A percentile compares a stretch with the other conserved stretches of the same genome.
These are phyloP conservation scores for Suillus placidus DNA, from an alignment of 768 basidiomycete species.

Conservation along the genomic window DNA sequence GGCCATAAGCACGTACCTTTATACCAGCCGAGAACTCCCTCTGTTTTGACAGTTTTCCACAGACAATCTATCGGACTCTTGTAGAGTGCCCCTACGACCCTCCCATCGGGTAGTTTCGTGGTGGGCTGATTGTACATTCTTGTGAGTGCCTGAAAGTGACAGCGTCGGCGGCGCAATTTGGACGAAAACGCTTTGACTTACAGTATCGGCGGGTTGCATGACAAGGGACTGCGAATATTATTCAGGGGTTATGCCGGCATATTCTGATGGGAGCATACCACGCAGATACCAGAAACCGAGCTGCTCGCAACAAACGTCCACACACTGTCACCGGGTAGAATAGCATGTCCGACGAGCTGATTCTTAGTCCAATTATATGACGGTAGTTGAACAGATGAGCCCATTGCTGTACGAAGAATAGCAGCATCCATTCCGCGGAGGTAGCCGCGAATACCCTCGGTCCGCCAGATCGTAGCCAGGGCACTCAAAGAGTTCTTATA, in stretches of 20 bases:
- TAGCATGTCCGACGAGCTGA: slow-evolving; percentile 66
- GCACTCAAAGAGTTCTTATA: slow-evolving; percentile 88
- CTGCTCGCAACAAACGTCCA: slow-evolving; percentile 90
- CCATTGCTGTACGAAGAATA: slow-evolving; percentile 92
- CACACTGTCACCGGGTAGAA: slow-evolving; percentile 74
- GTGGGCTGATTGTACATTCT: slow-evolving; percentile 97
- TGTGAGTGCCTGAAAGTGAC: slow-evolving; percentile 67
- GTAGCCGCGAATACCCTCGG: slow-evolving; percentile 80
- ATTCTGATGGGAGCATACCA: slow-evolving; percentile 54
- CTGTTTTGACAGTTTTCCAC: slow-evolving; percentile 91
- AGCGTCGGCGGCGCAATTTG: neutral
- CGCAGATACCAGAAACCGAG: slow-evolving; percentile 87
- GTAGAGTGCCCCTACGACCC: slow-evolving; percentile 74
- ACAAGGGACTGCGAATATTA: slow-evolving; percentile 61
- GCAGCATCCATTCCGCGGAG: slow-evolving; percentile 93
- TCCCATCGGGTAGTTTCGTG: slow-evolving; percentile 67
- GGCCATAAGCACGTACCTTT: slow-evolving; percentile 60
- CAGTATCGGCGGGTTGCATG: slow-evolving; percentile 96
- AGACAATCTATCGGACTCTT: slow-evolving; percentile 94
- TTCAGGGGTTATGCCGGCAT: neutral
- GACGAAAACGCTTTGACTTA: slow-evolving; percentile 37
- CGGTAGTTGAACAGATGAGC: slow-evolving; percentile 93
- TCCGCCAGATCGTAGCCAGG: slow-evolving; percentile 72
- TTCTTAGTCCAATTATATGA: slow-evolving; percentile 94
- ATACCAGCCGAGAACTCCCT: slow-evolving; percentile 94